phyloP scores from a whole-genome alignment of 2,329 filamentous ascomycete genomes.

The Chalaropsis ovoidea region DNA sequence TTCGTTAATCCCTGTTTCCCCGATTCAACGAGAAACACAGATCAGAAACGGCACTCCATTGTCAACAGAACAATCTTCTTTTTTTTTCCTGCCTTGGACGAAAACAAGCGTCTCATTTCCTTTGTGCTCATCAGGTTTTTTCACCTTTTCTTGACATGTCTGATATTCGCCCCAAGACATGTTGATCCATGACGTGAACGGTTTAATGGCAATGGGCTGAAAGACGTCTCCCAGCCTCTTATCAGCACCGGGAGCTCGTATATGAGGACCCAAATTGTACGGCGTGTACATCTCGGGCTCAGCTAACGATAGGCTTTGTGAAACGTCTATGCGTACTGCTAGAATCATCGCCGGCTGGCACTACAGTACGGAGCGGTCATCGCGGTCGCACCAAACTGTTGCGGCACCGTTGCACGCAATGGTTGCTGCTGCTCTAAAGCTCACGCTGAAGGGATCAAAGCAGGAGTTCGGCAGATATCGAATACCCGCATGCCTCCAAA shows the following conservation, averaged over 20 bases:
- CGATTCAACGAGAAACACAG: background rate
- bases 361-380: background rate
- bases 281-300: background rate
- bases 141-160: background rate
- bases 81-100: background rate
- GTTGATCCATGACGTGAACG: background rate
- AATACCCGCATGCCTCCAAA: slow-evolving; percentile 5
- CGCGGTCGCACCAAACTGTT: background rate
- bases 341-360: too few species aligned
- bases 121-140: background rate
- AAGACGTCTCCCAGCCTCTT: background rate
- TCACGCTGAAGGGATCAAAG: background rate
- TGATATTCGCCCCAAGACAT: background rate
- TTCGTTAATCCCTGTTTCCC: background rate
- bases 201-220: background rate
- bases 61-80: background rate
- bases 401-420: background rate
- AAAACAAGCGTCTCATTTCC: background rate
- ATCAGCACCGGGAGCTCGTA: background rate
- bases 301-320: background rate
- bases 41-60: background rate
- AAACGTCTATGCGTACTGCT: background rate
- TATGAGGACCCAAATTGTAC: background rate
- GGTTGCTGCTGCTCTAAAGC: background rate
- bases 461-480: background rate